A percentile compares a stretch with the other conserved stretches of the same genome.
phyloP scores from a whole-genome alignment of 257 asterid species.

The Handroanthus guayacan region DNA sequence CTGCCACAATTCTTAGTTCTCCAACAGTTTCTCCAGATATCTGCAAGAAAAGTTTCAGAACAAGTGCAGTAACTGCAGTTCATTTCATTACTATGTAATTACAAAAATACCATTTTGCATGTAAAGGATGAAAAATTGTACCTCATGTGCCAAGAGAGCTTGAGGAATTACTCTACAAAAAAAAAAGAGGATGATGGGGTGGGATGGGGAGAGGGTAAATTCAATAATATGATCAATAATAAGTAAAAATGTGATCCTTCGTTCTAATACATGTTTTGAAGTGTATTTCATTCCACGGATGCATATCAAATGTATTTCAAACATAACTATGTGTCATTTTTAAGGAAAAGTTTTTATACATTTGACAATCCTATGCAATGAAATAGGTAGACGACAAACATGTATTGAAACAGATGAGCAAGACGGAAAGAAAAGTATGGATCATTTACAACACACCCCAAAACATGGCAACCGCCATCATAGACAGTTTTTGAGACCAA shows the following conservation, averaged over 20 bases:
- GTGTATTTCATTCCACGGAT: too few relatives aligned
- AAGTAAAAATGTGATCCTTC: too few relatives aligned
- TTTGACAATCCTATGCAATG: not conserved
- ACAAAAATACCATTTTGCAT: not conserved
- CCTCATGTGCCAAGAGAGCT: constrained; percentile 72
- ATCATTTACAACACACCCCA: constrained; percentile 53
- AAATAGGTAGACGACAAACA: not conserved
- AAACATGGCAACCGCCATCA: constrained; percentile 75
- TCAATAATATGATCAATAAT: constrained; percentile 1
- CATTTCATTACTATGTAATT: not conserved
- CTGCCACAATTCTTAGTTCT: constrained; percentile 63
- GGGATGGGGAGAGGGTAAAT: not conserved
- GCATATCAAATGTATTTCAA: too few relatives aligned
- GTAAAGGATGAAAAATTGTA: constrained; percentile 31
- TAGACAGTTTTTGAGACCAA: constrained; percentile 61
- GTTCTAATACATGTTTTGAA: too few relatives aligned
- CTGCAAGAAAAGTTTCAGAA: constrained; percentile 30
- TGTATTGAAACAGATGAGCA: not conserved
- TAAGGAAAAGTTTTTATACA: too few relatives aligned
- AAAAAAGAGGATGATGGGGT: not conserved
- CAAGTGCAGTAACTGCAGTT: not conserved
- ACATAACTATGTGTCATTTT: too few relatives aligned
- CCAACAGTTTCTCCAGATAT: constrained; percentile 60
- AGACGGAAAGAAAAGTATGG: too few relatives aligned
- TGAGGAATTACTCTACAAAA: constrained; percentile 59